These are phyloP conservation scores for Pulveroboletus sp. DNA, from an alignment of 768 basidiomycete genomes.

Conservation along the genomic window DNA sequence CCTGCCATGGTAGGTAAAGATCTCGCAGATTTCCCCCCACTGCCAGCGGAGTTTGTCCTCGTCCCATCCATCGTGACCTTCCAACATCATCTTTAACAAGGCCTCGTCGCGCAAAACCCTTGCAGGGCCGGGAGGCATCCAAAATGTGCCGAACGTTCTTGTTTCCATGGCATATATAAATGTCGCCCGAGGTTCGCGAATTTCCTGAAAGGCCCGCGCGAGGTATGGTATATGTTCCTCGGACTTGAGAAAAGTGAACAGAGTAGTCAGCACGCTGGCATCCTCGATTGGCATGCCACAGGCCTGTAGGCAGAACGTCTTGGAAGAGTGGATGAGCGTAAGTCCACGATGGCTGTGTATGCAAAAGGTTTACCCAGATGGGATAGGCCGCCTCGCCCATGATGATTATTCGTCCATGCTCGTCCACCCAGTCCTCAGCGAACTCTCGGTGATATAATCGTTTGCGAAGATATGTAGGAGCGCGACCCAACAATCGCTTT, in stretches of 20 bases:
- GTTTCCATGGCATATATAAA: slow-evolving; percentile 43
- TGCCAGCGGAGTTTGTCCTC: slow-evolving; percentile 45
- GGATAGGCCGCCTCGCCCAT: slow-evolving; percentile 63
- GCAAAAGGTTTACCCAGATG: slow-evolving; percentile 38
- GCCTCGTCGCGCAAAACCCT: slow-evolving; percentile 44
- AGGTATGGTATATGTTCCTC: slow-evolving; percentile 48
- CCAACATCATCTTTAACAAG: slow-evolving; percentile 18
- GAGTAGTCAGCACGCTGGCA: slow-evolving; percentile 30
- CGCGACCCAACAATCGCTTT: slow-evolving; percentile 33
- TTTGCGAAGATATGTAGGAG: slow-evolving; percentile 38
- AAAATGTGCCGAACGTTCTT: slow-evolving; percentile 40
- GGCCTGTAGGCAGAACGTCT: slow-evolving; percentile 48
- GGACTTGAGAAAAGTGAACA: slow-evolving; percentile 43
- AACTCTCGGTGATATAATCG: slow-evolving; percentile 34
- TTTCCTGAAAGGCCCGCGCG: slow-evolving; percentile 56
- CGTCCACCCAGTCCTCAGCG: slow-evolving; percentile 52
- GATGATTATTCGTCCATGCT: slow-evolving; percentile 47
- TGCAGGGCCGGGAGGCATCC: slow-evolving; percentile 42
- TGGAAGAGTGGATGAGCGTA: slow-evolving; percentile 1
- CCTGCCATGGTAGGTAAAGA: slow-evolving; percentile 52
- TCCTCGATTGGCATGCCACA: slow-evolving; percentile 35
- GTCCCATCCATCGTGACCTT: slow-evolving; percentile 42
- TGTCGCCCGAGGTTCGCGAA: slow-evolving; percentile 49
- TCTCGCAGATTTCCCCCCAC: slow-evolving; percentile 53
- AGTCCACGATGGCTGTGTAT: background rate